A percentile compares a stretch with the other conserved stretches of the same genome.
Evolutionary conservation across 2,329 filamentous ascomycete species (phyloP).

Genomic region (Ophiostoma sp.): DNA sequence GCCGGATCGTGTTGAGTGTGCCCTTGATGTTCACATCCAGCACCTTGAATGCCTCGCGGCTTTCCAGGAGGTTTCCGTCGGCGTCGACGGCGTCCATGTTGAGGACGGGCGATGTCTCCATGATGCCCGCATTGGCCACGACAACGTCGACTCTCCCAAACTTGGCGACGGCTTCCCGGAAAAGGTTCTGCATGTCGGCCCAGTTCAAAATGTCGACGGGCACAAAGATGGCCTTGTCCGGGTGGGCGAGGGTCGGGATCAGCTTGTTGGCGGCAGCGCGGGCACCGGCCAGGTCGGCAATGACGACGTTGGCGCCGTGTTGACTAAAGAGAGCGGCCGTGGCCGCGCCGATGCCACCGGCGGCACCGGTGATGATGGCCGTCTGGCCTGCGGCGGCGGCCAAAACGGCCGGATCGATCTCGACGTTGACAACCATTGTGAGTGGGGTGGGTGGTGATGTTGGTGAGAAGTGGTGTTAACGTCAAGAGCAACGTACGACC

Average conservation of each 20-base stretch:
- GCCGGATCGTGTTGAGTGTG: slow-evolving; percentile 41
- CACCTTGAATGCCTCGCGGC: slow-evolving; percentile 35
- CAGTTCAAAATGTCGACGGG: slow-evolving; percentile 41
- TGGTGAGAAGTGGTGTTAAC: not conserved
- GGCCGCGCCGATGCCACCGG: slow-evolving; percentile 21
- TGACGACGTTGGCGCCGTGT: slow-evolving; percentile 26
- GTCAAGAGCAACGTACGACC: not conserved
- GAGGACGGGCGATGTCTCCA: slow-evolving; percentile 35
- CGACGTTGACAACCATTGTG: slow-evolving; percentile 9
- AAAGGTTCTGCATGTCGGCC: slow-evolving; percentile 39
- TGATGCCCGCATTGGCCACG: slow-evolving; percentile 46
- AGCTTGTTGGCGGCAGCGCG: slow-evolving; percentile 34
- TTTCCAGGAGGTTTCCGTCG: slow-evolving; percentile 31
- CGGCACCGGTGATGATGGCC: slow-evolving; percentile 21
- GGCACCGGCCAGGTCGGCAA: slow-evolving; percentile 39
- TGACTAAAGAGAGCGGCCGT: slow-evolving; percentile 10
- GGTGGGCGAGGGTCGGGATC: slow-evolving; percentile 35
- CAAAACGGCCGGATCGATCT: slow-evolving; percentile 23
- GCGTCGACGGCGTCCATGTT: slow-evolving; percentile 34
- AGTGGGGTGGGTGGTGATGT: not conserved
- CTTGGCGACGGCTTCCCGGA: slow-evolving; percentile 35
- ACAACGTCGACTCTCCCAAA: slow-evolving; percentile 44
- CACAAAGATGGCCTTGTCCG: slow-evolving; percentile 38
- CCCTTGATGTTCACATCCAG: slow-evolving; percentile 48
- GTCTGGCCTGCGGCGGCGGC: slow-evolving; percentile 34